Conservation (phyloP, 352 stramenopile species). For the Thalassiosira mediterranea region DNA sequence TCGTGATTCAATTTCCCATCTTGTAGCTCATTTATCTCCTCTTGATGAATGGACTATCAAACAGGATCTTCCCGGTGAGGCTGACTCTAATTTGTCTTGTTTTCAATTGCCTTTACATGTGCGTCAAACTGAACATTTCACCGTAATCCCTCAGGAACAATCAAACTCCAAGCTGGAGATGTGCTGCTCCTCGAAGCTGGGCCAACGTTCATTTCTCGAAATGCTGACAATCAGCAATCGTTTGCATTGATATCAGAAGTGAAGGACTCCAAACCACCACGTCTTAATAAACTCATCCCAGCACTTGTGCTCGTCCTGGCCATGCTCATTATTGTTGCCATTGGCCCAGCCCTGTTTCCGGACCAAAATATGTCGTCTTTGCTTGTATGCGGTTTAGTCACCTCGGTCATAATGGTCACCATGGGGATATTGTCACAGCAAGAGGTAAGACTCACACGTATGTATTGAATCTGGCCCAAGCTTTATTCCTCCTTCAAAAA, state of each 20-base stretch:
- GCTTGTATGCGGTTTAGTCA: slow-evolving; percentile 52
- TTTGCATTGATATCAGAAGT: slow-evolving; percentile 78
- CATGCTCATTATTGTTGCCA: slow-evolving; percentile 54
- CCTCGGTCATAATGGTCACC: slow-evolving; percentile 61
- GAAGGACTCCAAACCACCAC: slow-evolving; percentile 47
- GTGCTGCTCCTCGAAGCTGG: slow-evolving; percentile 81
- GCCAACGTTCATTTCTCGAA: slow-evolving; percentile 68
- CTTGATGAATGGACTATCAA: no score
- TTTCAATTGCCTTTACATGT: no score
- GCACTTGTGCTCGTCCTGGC: slow-evolving; percentile 54
- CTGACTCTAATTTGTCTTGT: no score
- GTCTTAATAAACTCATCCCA: slow-evolving; percentile 58
- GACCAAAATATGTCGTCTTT: slow-evolving; percentile 36
- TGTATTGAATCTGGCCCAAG: no score
- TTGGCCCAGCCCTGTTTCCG: slow-evolving; percentile 1
- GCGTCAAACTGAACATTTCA: no score
- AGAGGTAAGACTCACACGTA: no score
- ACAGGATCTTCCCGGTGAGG: no score
- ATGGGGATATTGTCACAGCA: slow-evolving; percentile 71
- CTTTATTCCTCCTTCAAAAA: no score
- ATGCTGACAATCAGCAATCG: slow-evolving; percentile 63
- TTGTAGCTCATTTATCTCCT: no score
- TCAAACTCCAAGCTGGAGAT: slow-evolving; percentile 81
- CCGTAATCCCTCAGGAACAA: slow-evolving; percentile 80
- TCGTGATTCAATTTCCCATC: no score